phyloP scores from a whole-genome alignment of 352 stramenopile genomes.

The Lagenidium sp. region DNA sequence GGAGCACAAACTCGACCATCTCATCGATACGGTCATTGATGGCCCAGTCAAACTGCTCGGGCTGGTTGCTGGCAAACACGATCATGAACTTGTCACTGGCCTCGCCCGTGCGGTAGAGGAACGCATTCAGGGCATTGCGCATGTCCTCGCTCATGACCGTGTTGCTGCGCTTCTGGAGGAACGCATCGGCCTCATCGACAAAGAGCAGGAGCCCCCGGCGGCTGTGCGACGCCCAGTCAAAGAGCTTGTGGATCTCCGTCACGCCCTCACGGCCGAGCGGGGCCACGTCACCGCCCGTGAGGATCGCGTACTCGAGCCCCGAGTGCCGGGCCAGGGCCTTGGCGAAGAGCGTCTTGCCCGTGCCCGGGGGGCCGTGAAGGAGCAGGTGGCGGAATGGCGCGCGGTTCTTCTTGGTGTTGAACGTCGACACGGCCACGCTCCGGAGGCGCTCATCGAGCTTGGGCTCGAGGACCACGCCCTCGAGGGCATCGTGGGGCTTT shows the following conservation, averaged over 20 bases:
- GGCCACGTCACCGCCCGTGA: slow-evolving; percentile 97
- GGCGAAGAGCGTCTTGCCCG: slow-evolving; percentile 99
- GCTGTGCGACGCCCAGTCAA: slow-evolving; percentile 97
- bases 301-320: slow-evolving; percentile 98
- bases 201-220: slow-evolving; percentile 96
- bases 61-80: slow-evolving; percentile 99
- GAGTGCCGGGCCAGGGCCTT: slow-evolving; percentile 95
- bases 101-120: slow-evolving; percentile 97
- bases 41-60: slow-evolving; percentile 97
- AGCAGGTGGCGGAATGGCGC: slow-evolving; percentile 98
- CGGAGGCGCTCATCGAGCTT: slow-evolving; percentile 91
- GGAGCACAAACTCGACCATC: slow-evolving; percentile 96
- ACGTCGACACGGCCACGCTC: slow-evolving; percentile 94
- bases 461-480: slow-evolving; percentile 93
- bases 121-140: slow-evolving; percentile 98
- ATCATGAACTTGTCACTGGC: slow-evolving; percentile 99
- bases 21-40: slow-evolving; percentile 99
- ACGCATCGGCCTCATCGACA: slow-evolving; percentile 99
- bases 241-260: slow-evolving; percentile 99
- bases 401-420: slow-evolving; percentile 98
- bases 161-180: slow-evolving; percentile 96
- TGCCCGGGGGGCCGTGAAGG: slow-evolving; percentile 96
- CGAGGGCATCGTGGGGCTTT: slow-evolving; percentile 90
- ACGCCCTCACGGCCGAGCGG: slow-evolving; percentile 96
- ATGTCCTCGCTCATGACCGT: slow-evolving; percentile 94